Conservation (phyloP, 2,329 filamentous ascomycete species). For the Cordyceps farinosa region DNA sequence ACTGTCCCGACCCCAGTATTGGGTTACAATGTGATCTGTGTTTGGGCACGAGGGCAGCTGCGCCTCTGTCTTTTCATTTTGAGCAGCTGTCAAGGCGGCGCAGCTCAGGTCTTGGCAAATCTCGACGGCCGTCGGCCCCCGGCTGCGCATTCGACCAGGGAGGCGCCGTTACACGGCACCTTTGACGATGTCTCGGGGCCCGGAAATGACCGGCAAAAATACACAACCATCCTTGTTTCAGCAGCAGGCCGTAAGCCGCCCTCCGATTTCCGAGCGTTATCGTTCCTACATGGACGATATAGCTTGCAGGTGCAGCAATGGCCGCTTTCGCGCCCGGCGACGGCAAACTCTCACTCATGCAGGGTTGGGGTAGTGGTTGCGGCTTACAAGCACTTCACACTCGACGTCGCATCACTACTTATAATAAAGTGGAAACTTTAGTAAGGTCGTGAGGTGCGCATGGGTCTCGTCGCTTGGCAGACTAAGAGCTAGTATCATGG, state of each 20-base stretch:
- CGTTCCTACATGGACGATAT: not conserved
- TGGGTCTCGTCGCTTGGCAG: slow-evolving; percentile 11
- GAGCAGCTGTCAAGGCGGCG: not conserved
- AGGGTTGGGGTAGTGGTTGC: slow-evolving; percentile 14
- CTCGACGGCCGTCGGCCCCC: not conserved
- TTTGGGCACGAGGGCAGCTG: not conserved
- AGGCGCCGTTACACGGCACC: not conserved
- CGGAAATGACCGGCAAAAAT: slow-evolving; percentile 8
- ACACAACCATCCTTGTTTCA: not conserved
- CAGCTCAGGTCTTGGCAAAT: not conserved
- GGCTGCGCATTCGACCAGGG: not conserved
- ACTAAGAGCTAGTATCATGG: slow-evolving; percentile 17
- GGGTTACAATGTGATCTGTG: not conserved
- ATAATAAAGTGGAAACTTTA: slow-evolving; percentile 19
- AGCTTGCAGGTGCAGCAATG: not conserved
- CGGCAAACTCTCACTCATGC: not conserved
- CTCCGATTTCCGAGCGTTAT: slow-evolving; percentile 9
- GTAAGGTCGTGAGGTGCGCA: slow-evolving; percentile 14
- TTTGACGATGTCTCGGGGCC: not conserved
- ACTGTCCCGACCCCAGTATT: not conserved
- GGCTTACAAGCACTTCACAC: slow-evolving; percentile 11
- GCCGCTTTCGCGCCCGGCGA: not conserved
- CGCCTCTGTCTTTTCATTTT: not conserved
- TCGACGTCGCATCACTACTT: slow-evolving; percentile 1
- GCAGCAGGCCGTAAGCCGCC: not conserved